phyloP scores from a whole-genome alignment of 768 basidiomycete species.

The Roridomyces roridus region DNA sequence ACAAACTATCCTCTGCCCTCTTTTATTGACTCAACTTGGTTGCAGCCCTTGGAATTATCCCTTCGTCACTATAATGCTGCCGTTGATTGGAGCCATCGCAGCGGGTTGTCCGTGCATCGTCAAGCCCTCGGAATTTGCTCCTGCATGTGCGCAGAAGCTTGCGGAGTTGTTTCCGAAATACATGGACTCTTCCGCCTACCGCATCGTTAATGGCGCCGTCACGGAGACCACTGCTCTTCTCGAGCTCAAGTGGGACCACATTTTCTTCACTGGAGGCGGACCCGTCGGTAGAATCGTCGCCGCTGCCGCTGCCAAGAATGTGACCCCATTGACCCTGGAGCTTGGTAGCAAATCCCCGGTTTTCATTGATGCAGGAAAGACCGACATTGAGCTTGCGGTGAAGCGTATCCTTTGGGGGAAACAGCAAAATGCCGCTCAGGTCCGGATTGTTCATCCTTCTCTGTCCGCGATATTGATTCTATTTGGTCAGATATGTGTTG shows the following conservation, averaged over 20 bases:
- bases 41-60: conserved; percentile 75
- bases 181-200: conserved; percentile 54
- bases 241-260: conserved; percentile 48
- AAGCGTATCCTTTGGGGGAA: conserved; percentile 20
- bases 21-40: neutral
- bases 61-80: conserved; percentile 57
- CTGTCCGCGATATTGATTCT: neutral
- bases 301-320: conserved; percentile 56
- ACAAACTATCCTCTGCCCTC: neutral
- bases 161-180: conserved; percentile 59
- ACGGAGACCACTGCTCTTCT: conserved; percentile 61
- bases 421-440: conserved; percentile 14
- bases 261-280: conserved; percentile 34
- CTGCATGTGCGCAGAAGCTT: conserved; percentile 55
- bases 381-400: conserved; percentile 29
- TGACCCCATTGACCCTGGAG: conserved; percentile 63
- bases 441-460: neutral
- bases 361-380: conserved; percentile 41
- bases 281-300: conserved; percentile 55
- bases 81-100: conserved; percentile 73
- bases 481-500: conserved; percentile 52
- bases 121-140: conserved; percentile 70
- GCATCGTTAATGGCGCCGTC: conserved; percentile 63
- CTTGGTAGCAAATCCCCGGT: conserved; percentile 60
- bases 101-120: conserved; percentile 74